Base-by-base conservation (phyloP, 306 rosid species). In the Hippophae tibetana region DNA sequence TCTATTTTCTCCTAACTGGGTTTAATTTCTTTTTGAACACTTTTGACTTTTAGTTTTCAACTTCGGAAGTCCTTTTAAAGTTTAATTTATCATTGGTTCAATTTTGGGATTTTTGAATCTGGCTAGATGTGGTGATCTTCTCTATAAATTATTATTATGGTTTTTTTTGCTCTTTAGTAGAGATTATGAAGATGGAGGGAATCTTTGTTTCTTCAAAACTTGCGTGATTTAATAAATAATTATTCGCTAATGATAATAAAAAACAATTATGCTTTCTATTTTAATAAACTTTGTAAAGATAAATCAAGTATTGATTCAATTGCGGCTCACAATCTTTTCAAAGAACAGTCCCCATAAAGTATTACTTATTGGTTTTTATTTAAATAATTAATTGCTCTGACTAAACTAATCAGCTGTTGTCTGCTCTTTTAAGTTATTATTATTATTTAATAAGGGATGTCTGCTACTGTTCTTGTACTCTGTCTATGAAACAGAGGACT, bases 371-470 rank as follows among this genome's bases (percentile, higher is more conserved):
- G n/a, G 47, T 59, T 47, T 27, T 9, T 46, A 52, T 53, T 8
- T 31, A 1, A 42, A 60, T 54, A 54, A 60, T 14, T 47, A 40
- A 9, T 47, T 26, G 38, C 5, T 18, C 40, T 42, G 60, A 55
- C 38, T 71, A 66, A 55, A 14, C 61, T 65, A 72, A 72, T 60
- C 68, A 65, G 27, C 31, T 54, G 27, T 43, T 57, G 31, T 71
- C 50, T 1, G 12, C n/a, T 47, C 4, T 47, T 48, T 6, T 12
- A 18, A 18, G 23, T 18, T 18, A 18, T 18, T 18, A 18, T 18
- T 18, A 18, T 18, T 18, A 18, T 18, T 18, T 18, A 18, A 31
- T 31, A 31, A 2, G 38, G 38, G 38, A 31, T 31, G 38, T 31
- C 4, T 31, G 38, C 38, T 31, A 31, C 38, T 31, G 38, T 31